phyloP scores from a whole-genome alignment of 1,139 yeast species.

The Yamadazyma atmosphaerica region DNA sequence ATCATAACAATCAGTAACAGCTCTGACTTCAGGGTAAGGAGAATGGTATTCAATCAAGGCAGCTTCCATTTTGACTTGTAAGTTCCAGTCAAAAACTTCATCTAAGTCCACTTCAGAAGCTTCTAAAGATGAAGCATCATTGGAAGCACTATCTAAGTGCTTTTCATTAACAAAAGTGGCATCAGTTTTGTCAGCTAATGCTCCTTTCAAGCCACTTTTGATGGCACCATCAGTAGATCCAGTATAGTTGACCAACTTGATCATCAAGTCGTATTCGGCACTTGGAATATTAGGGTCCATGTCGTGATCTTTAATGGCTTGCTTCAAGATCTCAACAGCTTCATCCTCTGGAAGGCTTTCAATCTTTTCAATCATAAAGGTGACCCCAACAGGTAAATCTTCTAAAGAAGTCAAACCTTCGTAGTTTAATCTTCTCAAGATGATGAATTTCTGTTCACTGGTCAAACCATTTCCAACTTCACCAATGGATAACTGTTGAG shows the following conservation, averaged over 20 bases:
- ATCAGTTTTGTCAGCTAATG: constrained; percentile 14
- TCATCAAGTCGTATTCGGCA: constrained; percentile 27
- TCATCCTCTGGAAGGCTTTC: constrained; percentile 35
- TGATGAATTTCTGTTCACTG: constrained; percentile 24
- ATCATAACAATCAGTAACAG: constrained; percentile 56
- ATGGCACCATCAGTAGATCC: constrained; percentile 1
- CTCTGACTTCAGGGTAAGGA: constrained; percentile 66
- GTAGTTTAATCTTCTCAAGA: constrained; percentile 27
- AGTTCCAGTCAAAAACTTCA: constrained; percentile 23
- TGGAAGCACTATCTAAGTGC: constrained; percentile 24
- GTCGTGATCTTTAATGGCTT: constrained; percentile 39
- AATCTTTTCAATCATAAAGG: constrained; percentile 41
- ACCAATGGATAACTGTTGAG: constrained; percentile 22
- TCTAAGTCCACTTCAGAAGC: constrained; percentile 46
- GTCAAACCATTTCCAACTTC: constrained; percentile 25
- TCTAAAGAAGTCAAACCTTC: constrained; percentile 25
- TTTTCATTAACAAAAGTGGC: constrained; percentile 3
- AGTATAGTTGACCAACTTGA: constrained; percentile 17
- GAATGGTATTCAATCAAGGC: constrained; percentile 54
- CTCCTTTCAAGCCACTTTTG: constrained; percentile 5
- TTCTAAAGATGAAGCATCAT: constrained; percentile 41
- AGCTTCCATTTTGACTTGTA: constrained; percentile 43
- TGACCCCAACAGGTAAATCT: constrained; percentile 31
- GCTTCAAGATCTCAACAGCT: constrained; percentile 40
- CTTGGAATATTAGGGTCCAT: constrained; percentile 53